A percentile compares a stretch with the other conserved stretches of the same genome.
phyloP scores from a whole-genome alignment of 345 rosid species.

The Leavenworthia alabamica region DNA sequence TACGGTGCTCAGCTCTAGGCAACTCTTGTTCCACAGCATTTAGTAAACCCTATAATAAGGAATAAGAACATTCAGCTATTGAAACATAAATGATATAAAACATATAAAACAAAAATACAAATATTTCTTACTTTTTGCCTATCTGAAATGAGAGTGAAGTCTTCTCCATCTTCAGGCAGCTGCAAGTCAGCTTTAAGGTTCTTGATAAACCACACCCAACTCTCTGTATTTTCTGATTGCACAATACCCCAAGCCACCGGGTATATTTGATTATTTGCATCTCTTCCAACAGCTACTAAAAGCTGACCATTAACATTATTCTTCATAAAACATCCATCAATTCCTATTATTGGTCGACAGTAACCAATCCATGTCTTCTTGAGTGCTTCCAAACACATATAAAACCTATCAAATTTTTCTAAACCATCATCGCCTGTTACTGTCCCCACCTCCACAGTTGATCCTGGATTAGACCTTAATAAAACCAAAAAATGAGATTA shows the following conservation, averaged over 20 bases:
- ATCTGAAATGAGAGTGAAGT: neutral
- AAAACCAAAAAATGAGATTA: too few species aligned
- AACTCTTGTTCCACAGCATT: neutral
- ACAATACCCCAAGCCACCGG: neutral
- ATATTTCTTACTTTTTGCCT: neutral
- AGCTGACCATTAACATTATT: neutral
- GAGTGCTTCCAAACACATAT: too few species aligned
- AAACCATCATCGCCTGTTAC: too few species aligned
- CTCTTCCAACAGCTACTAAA: neutral
- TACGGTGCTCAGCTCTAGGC: neutral
- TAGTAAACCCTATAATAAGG: neutral
- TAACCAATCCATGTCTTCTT: neutral
- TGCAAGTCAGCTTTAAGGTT: neutral
- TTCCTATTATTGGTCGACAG: neutral
- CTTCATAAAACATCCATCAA: neutral
- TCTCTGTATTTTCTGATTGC: neutral
- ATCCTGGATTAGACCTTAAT: too few species aligned
- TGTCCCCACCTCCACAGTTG: too few species aligned
- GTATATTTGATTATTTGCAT: neutral
- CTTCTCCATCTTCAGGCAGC: too few species aligned
- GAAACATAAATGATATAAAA: too few species aligned
- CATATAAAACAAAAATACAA: too few species aligned
- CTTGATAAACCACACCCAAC: neutral
- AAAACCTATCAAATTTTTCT: too few species aligned
- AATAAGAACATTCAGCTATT: too few species aligned